Conservation (phyloP, 345 rosid genomes). For the Syzygium jambos region DNA sequence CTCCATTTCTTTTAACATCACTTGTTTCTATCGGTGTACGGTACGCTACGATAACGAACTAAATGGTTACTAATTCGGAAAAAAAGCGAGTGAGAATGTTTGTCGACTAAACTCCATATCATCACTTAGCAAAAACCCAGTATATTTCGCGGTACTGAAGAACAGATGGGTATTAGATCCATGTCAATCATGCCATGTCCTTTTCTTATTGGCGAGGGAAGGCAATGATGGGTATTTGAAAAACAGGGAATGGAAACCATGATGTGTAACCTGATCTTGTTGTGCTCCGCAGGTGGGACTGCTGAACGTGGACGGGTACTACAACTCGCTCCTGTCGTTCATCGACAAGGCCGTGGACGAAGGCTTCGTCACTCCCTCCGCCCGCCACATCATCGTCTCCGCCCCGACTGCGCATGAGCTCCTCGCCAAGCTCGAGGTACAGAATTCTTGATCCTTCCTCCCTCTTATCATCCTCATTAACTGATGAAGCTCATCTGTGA, state of each 20-base stretch:
- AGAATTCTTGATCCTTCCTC: background rate
- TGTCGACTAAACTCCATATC: background rate
- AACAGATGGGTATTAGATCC: background rate
- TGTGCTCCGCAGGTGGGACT: conserved; percentile 45
- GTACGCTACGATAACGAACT: too few species aligned
- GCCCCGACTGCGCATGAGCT: conserved; percentile 67
- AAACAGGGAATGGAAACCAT: too few species aligned
- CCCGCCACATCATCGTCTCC: conserved; percentile 74
- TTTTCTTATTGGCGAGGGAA: background rate
- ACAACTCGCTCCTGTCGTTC: conserved; percentile 64
- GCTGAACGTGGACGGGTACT: conserved; percentile 72
- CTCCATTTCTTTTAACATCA: background rate
- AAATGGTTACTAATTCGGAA: too few species aligned
- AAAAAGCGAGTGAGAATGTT: background rate
- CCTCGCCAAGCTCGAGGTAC: conserved; percentile 73
- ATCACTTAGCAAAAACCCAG: background rate
- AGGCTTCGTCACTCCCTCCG: conserved; percentile 67
- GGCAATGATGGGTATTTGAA: background rate
- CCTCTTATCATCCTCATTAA: background rate
- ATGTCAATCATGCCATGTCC: background rate
- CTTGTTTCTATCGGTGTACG: background rate
- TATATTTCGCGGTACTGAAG: background rate
- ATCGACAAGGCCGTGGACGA: conserved; percentile 85
- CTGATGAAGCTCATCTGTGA: background rate
- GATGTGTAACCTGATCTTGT: background rate